Evolutionary conservation across 257 asterid species (phyloP).

Genomic region (Datura wrightii): DNA sequence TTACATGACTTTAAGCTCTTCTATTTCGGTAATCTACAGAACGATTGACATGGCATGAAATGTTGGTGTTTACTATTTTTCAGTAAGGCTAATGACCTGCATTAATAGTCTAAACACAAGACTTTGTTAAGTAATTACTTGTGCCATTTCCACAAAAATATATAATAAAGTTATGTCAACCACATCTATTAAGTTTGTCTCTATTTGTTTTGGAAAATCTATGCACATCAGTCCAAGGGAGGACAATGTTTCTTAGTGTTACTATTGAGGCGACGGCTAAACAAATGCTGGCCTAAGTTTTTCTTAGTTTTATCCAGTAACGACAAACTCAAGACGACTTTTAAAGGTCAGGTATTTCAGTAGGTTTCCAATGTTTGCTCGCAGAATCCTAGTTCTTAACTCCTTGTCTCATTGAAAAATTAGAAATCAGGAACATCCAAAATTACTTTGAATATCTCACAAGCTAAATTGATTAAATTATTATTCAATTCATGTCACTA

Average conservation of each 20-base stretch:
- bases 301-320: not conserved
- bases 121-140: not conserved
- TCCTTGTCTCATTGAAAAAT: not conserved
- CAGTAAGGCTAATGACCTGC: not conserved
- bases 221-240: not conserved
- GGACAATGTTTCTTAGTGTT: not conserved
- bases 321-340: constrained; percentile 10
- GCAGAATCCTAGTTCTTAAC: not conserved
- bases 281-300: constrained; percentile 2
- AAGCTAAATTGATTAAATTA: not conserved
- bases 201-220: not conserved
- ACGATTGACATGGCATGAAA: not conserved
- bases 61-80: constrained; percentile 17
- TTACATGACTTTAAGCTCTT: not conserved
- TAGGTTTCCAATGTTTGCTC: not conserved
- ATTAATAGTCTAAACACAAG: not conserved
- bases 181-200: not conserved
- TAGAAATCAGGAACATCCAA: not conserved
- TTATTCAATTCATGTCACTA: not conserved
- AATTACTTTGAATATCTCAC: not conserved
- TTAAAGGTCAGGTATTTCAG: constrained; percentile 7
- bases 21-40: not conserved
- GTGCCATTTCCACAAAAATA: not conserved
- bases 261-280: not conserved
- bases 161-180: constrained; percentile 6